Evolutionary conservation across 2,329 filamentous ascomycete species (phyloP), one percentile per base, ranked within the genome.

Genomic region (Cytospora chrysosperma): DNA sequence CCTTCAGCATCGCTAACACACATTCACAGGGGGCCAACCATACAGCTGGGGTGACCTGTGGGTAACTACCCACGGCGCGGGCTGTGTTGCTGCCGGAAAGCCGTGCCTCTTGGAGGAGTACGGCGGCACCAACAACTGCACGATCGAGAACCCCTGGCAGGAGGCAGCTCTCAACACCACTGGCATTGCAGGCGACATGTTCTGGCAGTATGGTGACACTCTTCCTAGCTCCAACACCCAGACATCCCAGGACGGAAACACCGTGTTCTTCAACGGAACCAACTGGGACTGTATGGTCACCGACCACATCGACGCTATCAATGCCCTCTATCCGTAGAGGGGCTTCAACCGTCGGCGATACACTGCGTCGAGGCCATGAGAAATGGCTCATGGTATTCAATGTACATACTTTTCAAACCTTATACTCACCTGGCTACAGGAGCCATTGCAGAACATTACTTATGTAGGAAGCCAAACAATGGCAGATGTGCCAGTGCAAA

Each of bases 61-160:
- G 67, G 34, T 68, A 15, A 59, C 54, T 2, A 68, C 66, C 4
- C 67, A 68, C 34, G 67, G 57, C 9, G 64, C 57, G n/a, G 64
- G 49, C 13, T 68, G 67, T 27, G 63, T 58, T 27, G 61, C 61
- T 10, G 66, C 66, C 2, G 62, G 62, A 21, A 68, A 68, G 56
- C 66, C 67, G 1, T 68, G 67, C 57, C 51, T 68, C 2, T 56
- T 68, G n/a, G 67, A 68, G 53, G 67, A 68, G 53, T 68, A 65
- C 28, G 64, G 60, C 17, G 61, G 52, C 4, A 50, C 52, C 12
- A 68, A 68, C 43, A 62, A 66, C 57, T 68, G 67, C 62, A 62
- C 61, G 8, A 59, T 63, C 51, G 67, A 68, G 53, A 64, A 66
- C 28, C 66, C 67, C 2, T 68, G 67, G 67, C 67, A 68, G 43